Base-by-base conservation (phyloP, 2,329 filamentous ascomycete species). In the Massarina eburnea region DNA sequence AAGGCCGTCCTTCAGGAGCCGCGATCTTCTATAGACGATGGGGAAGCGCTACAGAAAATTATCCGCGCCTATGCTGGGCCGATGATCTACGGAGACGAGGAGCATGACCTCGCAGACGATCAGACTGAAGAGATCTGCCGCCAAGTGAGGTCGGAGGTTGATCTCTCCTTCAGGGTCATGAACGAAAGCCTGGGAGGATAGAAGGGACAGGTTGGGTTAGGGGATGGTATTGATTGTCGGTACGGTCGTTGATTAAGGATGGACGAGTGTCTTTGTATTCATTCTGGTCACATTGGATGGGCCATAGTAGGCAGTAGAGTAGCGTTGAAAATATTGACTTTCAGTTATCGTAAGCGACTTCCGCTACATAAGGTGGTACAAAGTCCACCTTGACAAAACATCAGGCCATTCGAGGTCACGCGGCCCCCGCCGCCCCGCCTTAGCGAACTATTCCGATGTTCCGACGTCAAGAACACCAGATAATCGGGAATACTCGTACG, bases 1-100 rank as follows among this genome's bases (percentile, higher is more conserved):
- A 17, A 21, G 21, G 22, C 19, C 17, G 35, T 33, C 8, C 10
- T 29, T 21, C 19, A 29, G 20, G 8, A 47, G 20, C 18, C 42
- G 15, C 33, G 33, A 32, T 41, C 43, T 29, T 42, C 37, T 26
- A 30, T 51, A 37, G 44, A 53, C 37, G 50, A 54, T 15, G 45
- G 51, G 39, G 48, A 57, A 27, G 42, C 34, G 9, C 41, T 59
- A 21, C 55, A 58, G 17, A 54, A 59, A 10, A 49, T 59, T 15
- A 52, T 61, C 15, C 55, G 48, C 19, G 51, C 54, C 18, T 63
- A 63, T 46, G 48, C 49, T 36, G 29, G 24, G 5, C 37, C 47
- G 9, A 45, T 51, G 46, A 32, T 45, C 36, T 40, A 44, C 21
- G 26, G 48, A 9, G 46, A 45, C 3, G 47, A 47, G 9, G 36